These are phyloP conservation scores for Fusarium xylarioides DNA, from an alignment of 2,329 filamentous ascomycete species.

Conservation along the genomic window DNA sequence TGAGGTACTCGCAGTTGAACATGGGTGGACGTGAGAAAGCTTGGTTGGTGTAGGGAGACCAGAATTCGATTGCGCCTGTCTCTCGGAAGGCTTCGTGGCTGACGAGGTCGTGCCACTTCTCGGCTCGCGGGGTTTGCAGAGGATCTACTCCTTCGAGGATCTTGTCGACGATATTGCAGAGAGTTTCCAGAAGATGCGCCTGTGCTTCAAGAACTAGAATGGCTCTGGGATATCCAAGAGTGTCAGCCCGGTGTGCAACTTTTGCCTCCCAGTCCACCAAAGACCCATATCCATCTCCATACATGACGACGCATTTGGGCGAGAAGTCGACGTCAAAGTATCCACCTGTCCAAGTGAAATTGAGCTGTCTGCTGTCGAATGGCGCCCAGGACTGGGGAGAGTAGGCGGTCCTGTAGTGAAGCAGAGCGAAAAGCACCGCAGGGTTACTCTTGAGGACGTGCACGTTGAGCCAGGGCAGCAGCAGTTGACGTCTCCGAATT, in stretches of 20 bases:
- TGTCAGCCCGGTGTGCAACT: accelerated
- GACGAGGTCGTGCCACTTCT: neutral
- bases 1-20: accelerated
- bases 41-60: neutral
- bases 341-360: accelerated
- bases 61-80: accelerated
- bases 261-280: neutral
- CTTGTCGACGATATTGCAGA: neutral
- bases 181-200: accelerated
- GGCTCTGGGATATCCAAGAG: neutral
- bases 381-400: accelerated
- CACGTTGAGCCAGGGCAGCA: neutral
- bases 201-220: accelerated
- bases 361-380: accelerated
- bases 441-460: neutral
- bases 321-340: neutral
- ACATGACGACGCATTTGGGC: neutral
- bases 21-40: accelerated
- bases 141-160: neutral
- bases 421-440: accelerated
- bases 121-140: accelerated
- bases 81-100: neutral
- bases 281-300: accelerated
- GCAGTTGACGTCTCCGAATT: accelerated
- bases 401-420: accelerated